Evolutionary conservation across 306 rosid genomes (phyloP).

Genomic region (Prunus fruticosa): DNA sequence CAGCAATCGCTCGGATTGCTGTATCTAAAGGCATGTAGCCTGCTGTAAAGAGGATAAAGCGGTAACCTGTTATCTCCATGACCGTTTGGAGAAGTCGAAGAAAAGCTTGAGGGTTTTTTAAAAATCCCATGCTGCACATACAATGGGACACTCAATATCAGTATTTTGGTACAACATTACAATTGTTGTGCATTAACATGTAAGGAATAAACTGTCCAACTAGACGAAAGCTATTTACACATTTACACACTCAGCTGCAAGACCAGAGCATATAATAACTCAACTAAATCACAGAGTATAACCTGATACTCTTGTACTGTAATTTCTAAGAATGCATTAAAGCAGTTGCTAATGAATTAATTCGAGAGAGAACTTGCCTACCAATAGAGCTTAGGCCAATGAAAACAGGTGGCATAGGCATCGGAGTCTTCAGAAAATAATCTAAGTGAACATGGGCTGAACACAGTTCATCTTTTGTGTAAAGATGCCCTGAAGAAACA

Average conservation of each 20-base stretch:
- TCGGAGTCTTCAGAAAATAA: constrained; percentile 34
- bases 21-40: constrained; percentile 66
- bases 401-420: constrained; percentile 46
- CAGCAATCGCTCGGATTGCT: constrained; percentile 31
- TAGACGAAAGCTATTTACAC: not conserved
- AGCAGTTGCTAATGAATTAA: constrained; percentile 17
- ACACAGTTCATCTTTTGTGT: constrained; percentile 40
- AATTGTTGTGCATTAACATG: not conserved
- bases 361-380: constrained; percentile 45
- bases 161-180: not conserved
- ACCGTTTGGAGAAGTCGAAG: constrained; percentile 53
- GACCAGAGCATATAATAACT: not conserved
- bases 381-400: constrained; percentile 78
- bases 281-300: not conserved
- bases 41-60: constrained; percentile 72
- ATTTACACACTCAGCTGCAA: not conserved
- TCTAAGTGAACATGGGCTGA: constrained; percentile 56
- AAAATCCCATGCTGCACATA: constrained; percentile 75
- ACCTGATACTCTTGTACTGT: not conserved
- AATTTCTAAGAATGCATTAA: not conserved
- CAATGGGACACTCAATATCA: constrained; percentile 16
- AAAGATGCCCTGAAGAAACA: constrained; percentile 32
- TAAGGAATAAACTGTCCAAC: not conserved
- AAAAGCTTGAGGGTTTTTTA: constrained; percentile 58
- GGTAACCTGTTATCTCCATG: constrained; percentile 48